phyloP scores from a whole-genome alignment of 495 filamentous ascomycete genomes.

The Aspergillus sclerotioniger region DNA sequence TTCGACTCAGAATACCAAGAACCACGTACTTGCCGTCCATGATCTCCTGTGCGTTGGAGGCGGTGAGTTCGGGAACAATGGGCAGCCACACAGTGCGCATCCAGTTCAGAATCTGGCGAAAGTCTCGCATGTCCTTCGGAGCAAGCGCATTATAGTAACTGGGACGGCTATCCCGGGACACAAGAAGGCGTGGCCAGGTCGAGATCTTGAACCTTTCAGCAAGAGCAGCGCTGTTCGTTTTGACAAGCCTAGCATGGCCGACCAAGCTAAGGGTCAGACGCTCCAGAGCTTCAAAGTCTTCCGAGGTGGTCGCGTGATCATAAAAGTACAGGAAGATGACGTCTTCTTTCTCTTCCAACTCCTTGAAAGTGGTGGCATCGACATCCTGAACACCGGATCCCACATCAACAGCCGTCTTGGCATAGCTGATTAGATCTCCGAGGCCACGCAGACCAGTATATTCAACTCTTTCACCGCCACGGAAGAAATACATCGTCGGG shows the following conservation, averaged over 20 bases:
- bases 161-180: conserved; percentile 82
- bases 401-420: conserved; percentile 80
- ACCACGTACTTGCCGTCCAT: conserved; percentile 94
- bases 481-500: conserved; percentile 91
- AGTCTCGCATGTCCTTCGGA: conserved; percentile 87
- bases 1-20: conserved; percentile 80
- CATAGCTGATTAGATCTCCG: conserved; percentile 83
- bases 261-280: conserved; percentile 81
- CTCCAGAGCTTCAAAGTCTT: conserved; percentile 89
- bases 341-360: conserved; percentile 87
- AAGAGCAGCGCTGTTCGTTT: conserved; percentile 71
- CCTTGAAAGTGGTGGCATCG: conserved; percentile 70
- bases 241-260: conserved; percentile 88
- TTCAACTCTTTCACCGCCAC: conserved; percentile 84
- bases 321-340: conserved; percentile 98
- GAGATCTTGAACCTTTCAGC: conserved; percentile 86
- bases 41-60: conserved; percentile 85
- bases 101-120: conserved; percentile 76
- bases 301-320: conserved; percentile 85
- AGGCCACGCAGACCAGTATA: conserved; percentile 91
- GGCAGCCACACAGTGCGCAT: conserved; percentile 96
- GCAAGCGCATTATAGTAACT: conserved; percentile 83
- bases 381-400: conserved; percentile 77
- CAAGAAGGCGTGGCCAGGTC: conserved; percentile 88
- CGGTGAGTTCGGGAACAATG: conserved; percentile 93